Evolutionary conservation across 352 stramenopile genomes (phyloP).

Genomic region (Peronospora belbahrii): DNA sequence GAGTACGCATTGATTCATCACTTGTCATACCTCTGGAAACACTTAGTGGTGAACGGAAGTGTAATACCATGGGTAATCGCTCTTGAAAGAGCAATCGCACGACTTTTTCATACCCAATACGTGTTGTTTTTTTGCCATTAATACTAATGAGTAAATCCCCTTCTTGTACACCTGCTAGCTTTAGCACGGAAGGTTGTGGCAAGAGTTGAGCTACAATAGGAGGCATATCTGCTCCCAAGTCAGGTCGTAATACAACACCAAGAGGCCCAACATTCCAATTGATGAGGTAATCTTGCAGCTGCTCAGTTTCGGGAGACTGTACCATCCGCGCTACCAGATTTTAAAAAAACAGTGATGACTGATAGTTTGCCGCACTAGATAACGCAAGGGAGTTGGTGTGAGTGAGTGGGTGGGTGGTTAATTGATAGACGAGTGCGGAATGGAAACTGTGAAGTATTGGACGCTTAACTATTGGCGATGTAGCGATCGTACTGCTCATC

Average conservation of each 20-base stretch:
- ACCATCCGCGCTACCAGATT: slow-evolving; percentile 1
- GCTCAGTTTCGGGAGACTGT: slow-evolving; percentile 7
- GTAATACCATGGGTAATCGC: slow-evolving; percentile 58
- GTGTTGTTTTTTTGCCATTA: slow-evolving; percentile 69
- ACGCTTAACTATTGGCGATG: background rate
- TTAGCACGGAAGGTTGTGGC: slow-evolving; percentile 61
- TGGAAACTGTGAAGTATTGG: background rate
- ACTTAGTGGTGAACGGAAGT: slow-evolving; percentile 54
- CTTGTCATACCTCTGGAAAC: slow-evolving; percentile 11
- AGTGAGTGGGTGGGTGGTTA: background rate
- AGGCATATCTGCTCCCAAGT: slow-evolving; percentile 66
- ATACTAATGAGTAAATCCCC: slow-evolving; percentile 73
- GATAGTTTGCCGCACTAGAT: background rate
- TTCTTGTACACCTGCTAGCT: slow-evolving; percentile 52
- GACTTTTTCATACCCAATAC: slow-evolving; percentile 71
- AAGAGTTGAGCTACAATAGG: slow-evolving; percentile 68
- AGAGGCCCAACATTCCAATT: slow-evolving; percentile 78
- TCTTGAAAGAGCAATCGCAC: slow-evolving; percentile 76
- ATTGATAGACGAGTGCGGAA: background rate
- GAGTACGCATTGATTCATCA: slow-evolving; percentile 7
- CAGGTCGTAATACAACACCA: slow-evolving; percentile 63
- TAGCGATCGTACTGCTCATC: background rate
- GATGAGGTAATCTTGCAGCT: slow-evolving; percentile 72
- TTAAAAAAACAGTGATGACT: background rate
- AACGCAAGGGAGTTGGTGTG: background rate